phyloP scores from a whole-genome alignment of 2,329 filamentous ascomycete species.

The Cordyceps pruinosa region DNA sequence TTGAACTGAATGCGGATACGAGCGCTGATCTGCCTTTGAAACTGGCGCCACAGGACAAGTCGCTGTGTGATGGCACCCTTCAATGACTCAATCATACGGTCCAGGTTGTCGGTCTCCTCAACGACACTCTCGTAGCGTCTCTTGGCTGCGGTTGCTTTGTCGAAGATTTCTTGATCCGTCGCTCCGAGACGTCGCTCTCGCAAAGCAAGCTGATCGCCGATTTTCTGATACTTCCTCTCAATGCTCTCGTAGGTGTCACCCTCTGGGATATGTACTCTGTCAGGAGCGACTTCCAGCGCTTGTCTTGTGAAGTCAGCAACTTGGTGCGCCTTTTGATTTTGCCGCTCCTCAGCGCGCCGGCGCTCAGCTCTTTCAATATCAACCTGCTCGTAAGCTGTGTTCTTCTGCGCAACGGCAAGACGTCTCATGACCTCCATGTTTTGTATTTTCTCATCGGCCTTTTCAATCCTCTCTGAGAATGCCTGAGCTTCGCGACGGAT shows the following conservation, averaged over 20 bases:
- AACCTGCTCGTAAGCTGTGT: conserved; percentile 46
- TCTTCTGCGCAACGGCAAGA: conserved; percentile 54
- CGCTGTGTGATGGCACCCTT: conserved; percentile 61
- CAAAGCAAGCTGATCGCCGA: conserved; percentile 52
- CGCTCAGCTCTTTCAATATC: conserved; percentile 42
- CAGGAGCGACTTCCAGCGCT: conserved; percentile 45
- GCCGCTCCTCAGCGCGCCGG: conserved; percentile 38
- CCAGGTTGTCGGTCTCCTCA: conserved; percentile 33
- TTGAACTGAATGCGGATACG: conserved; percentile 79
- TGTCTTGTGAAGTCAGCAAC: conserved; percentile 49
- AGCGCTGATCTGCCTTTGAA: conserved; percentile 79
- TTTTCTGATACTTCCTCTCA: conserved; percentile 44
- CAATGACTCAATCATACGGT: conserved; percentile 37
- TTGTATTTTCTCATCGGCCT: conserved; percentile 48
- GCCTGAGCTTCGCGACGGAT: conserved; percentile 29
- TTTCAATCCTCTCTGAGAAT: conserved; percentile 43
- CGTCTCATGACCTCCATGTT: conserved; percentile 42
- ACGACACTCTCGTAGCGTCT: conserved; percentile 37
- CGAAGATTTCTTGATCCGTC: conserved; percentile 57
- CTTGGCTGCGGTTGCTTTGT: conserved; percentile 35
- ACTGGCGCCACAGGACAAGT: conserved; percentile 68
- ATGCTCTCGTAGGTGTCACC: conserved; percentile 56
- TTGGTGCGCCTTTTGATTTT: conserved; percentile 36
- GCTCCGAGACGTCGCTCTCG: conserved; percentile 54
- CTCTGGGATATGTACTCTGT: conserved; percentile 55